phyloP scores from a whole-genome alignment of 2,329 filamentous ascomycete genomes.

The Claviceps arundinis region DNA sequence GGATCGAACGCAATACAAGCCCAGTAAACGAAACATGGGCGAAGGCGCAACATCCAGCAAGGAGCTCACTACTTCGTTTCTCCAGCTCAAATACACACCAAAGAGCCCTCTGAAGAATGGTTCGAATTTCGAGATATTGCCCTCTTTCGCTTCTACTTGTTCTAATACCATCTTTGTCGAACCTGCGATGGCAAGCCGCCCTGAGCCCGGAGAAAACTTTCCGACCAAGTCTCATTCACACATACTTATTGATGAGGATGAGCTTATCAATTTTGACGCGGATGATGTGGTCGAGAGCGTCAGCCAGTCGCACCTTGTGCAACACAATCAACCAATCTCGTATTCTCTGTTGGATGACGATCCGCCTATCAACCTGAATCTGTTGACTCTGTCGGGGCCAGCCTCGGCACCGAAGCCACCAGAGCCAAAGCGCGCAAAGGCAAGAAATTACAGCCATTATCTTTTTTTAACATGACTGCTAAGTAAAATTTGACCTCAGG shows the following conservation, averaged over 20 bases:
- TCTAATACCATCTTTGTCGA: neutral
- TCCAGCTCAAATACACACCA: neutral
- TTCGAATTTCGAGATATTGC: neutral
- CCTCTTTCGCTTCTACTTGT: neutral
- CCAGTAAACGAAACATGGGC: neutral
- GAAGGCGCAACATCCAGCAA: neutral
- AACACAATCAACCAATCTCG: neutral
- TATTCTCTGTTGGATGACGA: constrained; percentile 1
- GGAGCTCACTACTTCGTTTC: neutral
- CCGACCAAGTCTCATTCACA: neutral
- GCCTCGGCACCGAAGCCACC: neutral
- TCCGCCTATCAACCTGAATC: neutral
- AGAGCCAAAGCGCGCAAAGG: neutral
- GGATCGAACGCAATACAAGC: constrained; percentile 7
- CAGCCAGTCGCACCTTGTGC: neutral
- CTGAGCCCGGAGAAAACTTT: constrained; percentile 1
- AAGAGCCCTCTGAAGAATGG: neutral
- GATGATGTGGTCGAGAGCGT: neutral
- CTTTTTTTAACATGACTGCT: too few species aligned
- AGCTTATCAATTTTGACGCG: neutral
- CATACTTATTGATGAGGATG: constrained; percentile 1
- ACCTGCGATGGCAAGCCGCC: neutral
- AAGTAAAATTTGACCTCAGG: too few species aligned
- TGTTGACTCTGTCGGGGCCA: neutral
- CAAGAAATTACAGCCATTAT: neutral